A percentile compares a stretch with the other conserved stretches of the same genome.
These are phyloP conservation scores for Saksenaea vasiformis DNA, from an alignment of 371 early-diverging fungal species.

Conservation along the genomic window DNA sequence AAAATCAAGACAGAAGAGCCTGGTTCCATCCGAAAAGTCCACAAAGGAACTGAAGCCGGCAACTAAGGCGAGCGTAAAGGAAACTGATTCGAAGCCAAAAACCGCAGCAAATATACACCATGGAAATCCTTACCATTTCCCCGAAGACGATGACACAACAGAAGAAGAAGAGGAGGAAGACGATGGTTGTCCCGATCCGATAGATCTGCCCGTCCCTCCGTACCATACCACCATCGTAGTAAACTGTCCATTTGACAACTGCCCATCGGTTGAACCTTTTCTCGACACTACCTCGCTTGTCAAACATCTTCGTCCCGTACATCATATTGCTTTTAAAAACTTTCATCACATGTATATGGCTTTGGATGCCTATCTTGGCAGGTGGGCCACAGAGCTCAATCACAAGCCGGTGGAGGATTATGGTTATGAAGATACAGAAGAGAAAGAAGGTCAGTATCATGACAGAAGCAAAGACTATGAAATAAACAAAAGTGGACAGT, in stretches of 20 bases:
- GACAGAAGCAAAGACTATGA: background rate
- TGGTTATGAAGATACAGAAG: conserved; percentile 23
- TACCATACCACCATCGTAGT: conserved; percentile 65
- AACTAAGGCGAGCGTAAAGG: background rate
- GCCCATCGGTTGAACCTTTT: conserved; percentile 55
- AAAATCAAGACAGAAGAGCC: conserved; percentile 8
- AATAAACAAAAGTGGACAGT: conserved; percentile 22
- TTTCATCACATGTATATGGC: conserved; percentile 82
- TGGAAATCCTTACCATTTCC: conserved; percentile 20
- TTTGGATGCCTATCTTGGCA: conserved; percentile 74
- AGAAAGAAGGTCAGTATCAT: conserved; percentile 18
- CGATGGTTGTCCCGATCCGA: conserved; percentile 45
- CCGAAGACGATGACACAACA: conserved; percentile 43
- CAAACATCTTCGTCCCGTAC: conserved; percentile 67
- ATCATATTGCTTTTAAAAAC: conserved; percentile 70
- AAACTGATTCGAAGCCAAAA: conserved; percentile 3
- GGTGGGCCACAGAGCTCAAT: conserved; percentile 65
- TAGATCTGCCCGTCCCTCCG: conserved; percentile 54
- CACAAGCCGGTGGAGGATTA: conserved; percentile 32
- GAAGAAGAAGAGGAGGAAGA: conserved; percentile 55
- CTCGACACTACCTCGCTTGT: conserved; percentile 68
- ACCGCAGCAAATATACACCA: background rate
- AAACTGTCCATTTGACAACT: conserved; percentile 55
- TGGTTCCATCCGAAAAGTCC: background rate
- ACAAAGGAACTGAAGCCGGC: background rate